Evolutionary conservation across 306 rosid species (phyloP).

Genomic region (Dalbergia oliveri): DNA sequence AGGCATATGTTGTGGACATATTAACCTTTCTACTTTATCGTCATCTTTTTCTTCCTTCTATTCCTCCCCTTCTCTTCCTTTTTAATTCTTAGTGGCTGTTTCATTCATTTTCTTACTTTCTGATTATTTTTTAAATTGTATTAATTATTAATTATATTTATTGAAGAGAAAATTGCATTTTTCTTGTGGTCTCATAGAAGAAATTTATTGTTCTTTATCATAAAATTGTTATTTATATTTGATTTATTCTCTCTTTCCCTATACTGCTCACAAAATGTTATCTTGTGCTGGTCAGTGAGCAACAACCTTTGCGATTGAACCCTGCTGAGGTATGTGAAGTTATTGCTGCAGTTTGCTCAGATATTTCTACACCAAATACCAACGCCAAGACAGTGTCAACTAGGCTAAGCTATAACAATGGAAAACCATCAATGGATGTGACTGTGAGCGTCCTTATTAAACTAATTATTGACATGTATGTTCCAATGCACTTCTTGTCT

Average conservation of each 20-base stretch:
- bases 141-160: not conserved
- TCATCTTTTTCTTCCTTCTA: not conserved
- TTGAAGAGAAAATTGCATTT: not conserved
- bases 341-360: conserved; percentile 99
- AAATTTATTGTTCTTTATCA: not conserved
- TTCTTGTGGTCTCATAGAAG: conserved; percentile 25
- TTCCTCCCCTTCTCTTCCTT: too few relatives aligned
- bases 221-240: not conserved
- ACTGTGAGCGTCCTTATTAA: conserved; percentile 99
- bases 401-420: conserved; percentile 71
- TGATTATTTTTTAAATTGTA: not conserved
- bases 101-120: not conserved
- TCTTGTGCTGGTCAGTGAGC: conserved; percentile 80
- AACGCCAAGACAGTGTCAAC: conserved; percentile 67
- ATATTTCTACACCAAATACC: conserved; percentile 67
- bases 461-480: conserved; percentile 99
- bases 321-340: conserved; percentile 98
- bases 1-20: too few relatives aligned
- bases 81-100: too few relatives aligned
- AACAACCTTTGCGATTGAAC: conserved; percentile 95
- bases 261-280: conserved; percentile 47
- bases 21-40: not conserved
- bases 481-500: conserved; percentile 48
- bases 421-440: conserved; percentile 95
- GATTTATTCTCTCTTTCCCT: not conserved